These are phyloP conservation scores for Aspergillus nomiae DNA, from an alignment of 2,329 filamentous ascomycete genomes.

Conservation along the genomic window DNA sequence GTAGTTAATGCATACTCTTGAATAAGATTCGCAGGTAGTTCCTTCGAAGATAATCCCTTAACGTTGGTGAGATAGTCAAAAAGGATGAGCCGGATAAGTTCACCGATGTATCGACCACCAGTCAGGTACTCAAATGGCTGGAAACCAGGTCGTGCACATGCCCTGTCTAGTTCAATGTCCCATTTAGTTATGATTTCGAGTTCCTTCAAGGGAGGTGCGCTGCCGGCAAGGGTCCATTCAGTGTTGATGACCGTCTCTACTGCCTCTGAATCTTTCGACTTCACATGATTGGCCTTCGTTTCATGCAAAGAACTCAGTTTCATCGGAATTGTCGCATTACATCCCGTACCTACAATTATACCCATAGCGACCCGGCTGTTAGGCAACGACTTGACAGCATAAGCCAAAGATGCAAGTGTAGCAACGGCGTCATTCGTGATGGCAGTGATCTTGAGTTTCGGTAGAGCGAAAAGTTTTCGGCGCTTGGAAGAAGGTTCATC, in stretches of 20 bases:
- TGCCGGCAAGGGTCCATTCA: conserved; percentile 79
- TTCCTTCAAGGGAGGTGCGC: conserved; percentile 66
- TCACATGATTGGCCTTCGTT: conserved; percentile 59
- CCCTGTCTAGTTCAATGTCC: conserved; percentile 68
- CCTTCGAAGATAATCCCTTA: conserved; percentile 36
- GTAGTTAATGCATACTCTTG: conserved; percentile 68
- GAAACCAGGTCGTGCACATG: conserved; percentile 72
- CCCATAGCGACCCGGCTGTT: conserved; percentile 73
- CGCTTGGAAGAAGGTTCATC: conserved; percentile 47
- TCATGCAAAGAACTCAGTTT: conserved; percentile 63
- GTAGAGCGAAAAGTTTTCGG: conserved; percentile 55
- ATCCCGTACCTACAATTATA: conserved; percentile 78
- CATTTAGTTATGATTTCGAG: conserved; percentile 65
- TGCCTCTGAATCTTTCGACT: conserved; percentile 51
- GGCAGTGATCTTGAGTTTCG: conserved; percentile 69
- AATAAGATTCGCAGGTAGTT: conserved; percentile 58
- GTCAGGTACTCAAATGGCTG: conserved; percentile 87
- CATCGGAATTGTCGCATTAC: conserved; percentile 78
- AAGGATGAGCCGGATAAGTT: conserved; percentile 71
- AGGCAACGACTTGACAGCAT: conserved; percentile 63
- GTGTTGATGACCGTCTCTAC: conserved; percentile 78
- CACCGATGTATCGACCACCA: conserved; percentile 74
- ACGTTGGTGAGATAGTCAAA: conserved; percentile 63
- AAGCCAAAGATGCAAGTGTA: conserved; percentile 75
- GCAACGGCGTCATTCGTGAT: conserved; percentile 83